Evolutionary conservation across 2,329 filamentous ascomycete species (phyloP).

Genomic region (Penicillium glabrum): DNA sequence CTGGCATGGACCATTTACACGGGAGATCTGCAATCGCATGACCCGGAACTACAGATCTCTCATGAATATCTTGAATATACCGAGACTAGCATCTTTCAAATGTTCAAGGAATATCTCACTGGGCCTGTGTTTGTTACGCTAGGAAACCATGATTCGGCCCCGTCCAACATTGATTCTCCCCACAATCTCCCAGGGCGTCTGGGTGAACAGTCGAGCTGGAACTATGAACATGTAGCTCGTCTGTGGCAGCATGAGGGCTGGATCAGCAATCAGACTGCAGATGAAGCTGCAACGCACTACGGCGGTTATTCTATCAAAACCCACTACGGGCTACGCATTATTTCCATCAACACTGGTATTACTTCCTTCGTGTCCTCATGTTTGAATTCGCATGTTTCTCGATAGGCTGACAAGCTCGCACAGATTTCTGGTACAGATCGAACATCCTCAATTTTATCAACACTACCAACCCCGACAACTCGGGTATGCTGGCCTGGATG

Average conservation of each 20-base stretch:
- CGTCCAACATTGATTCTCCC: conserved; percentile 54
- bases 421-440: conserved; percentile 29
- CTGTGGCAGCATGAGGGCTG: conserved; percentile 59
- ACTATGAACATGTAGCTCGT: conserved; percentile 56
- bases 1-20: conserved; percentile 59
- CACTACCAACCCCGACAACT: conserved; percentile 52
- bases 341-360: conserved; percentile 53
- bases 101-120: conserved; percentile 58
- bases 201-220: conserved; percentile 59
- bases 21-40: conserved; percentile 58
- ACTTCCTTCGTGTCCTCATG: conserved; percentile 20
- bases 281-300: conserved; percentile 54
- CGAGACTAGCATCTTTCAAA: conserved; percentile 53
- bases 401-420: background rate
- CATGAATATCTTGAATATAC: conserved; percentile 55
- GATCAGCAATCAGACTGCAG: conserved; percentile 48
- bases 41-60: conserved; percentile 53
- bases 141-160: conserved; percentile 59
- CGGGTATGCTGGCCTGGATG: conserved; percentile 51
- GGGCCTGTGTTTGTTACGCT: conserved; percentile 58
- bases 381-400: conserved; percentile 25
- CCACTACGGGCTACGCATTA: conserved; percentile 53
- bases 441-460: conserved; percentile 56
- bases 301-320: conserved; percentile 57
- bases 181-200: conserved; percentile 54